Base-by-base conservation (phyloP, 768 basidiomycete species). In the Leccinum longicurvipes region DNA sequence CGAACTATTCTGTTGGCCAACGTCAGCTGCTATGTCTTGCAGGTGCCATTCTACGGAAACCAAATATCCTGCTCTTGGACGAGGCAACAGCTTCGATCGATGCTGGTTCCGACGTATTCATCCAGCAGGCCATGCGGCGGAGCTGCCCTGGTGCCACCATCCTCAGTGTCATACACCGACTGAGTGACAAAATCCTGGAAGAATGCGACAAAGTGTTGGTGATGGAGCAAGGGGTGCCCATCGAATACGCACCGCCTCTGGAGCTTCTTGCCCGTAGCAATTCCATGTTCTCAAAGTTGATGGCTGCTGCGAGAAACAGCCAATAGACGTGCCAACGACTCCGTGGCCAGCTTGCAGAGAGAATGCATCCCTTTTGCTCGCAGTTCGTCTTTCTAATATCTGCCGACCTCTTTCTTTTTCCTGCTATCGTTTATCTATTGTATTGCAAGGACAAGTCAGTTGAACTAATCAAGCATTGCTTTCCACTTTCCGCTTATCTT, bases 1-100 rank as follows among this genome's bases (percentile, higher is more conserved):
- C 87, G 5, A 86, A 81, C 51, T 73, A 93, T 59, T 92, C 89
- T 60, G 96, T 96, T 41, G 95, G 95, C 6, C 95, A 98, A 75
- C 83, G 83, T 65, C 95, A 97, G 73, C 73, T 95, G 10, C 69
- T 98, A 25, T 90, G 91, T 15, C 85, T 71, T 41, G 67, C 70
- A 21, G 61, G 57, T 36, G 69, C 67, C 41, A 66, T 69, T 57
- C 59, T 72, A 1, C 64, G 70, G 47, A 67, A 72, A 45, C 70
- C 68, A 21, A 66, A 50, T 45, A 71, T 71, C 44, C 51, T 71
- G 6, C 56, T 70, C 4, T 54, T 71, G 57, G 70, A 71, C 55
- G 70, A 71, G 56, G 69, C 70, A 31, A 71, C 68, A 1, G 89
- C 87, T 12, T 86, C 87, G 28, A 79, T 98, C 53, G 94, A 97